Base-by-base conservation (phyloP, 331 rosid genomes). In the Rosa hybrid region DNA sequence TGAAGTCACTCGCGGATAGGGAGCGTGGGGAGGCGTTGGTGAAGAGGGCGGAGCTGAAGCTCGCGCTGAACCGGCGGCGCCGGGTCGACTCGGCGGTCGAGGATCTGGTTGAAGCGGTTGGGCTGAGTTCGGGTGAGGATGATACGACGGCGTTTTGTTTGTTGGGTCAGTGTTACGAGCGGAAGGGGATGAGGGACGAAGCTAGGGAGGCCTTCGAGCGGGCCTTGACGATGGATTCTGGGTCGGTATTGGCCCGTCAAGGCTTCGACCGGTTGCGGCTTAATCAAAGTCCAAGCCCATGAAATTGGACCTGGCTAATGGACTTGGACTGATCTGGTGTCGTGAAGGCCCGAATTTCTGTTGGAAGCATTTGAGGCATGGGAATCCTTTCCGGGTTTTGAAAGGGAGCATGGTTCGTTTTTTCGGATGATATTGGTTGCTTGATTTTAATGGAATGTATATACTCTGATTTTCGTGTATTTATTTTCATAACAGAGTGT, bases 151-250 rank as follows among this genome's bases (percentile, higher is more conserved):
- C 83, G 72, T 69, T 88, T 56, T 86, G 91, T 73, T 77, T 87
- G 83, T 44, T 91, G 81, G 96, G 92, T 6, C 83, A 90, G 59
- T 91, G 96, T 82, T 90, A 87, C 72, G 94, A 91, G 83, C 71
- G 90, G 92, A 91, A 88, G 21, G 87, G 86, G 5, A 78, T 87
- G 89, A 81, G 6, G n/a, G 79, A 60, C 2, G 88, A 83, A 79
- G 90, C 96, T 10, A 49, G n/a, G 71, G 86, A 88, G 57, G 85
- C 85, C 5, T 91, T 84, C 4, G 46, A 69, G 64, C 82, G 80
- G 86, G 90, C 86, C 48, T 74, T 84, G 12, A 69, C 62, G 17
- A 21, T 84, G 30, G 87, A 87, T 21, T 88, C 96, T 12, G 85
- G 68, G 54, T 89, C 80, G 0, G 16, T 56, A 21, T 71, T 80